Evolutionary conservation across 805 yeast genomes (phyloP), one percentile per base, ranked within the genome.

Genomic region (Komagataella ulmi): DNA sequence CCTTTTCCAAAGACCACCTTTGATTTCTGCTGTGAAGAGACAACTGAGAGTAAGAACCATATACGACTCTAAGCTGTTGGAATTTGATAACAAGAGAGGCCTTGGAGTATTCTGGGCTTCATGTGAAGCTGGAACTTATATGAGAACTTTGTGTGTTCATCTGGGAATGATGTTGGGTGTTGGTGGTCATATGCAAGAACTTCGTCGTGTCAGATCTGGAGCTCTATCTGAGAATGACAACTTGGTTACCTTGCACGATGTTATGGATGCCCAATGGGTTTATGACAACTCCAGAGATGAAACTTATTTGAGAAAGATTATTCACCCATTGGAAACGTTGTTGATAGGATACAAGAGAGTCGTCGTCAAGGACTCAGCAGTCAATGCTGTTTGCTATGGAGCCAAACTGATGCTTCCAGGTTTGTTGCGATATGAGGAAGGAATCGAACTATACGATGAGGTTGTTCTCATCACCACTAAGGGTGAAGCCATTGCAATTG

Each of bases 131-230:
- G 99, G 99, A 73, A 93, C 99, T 55, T 93, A 93, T 74, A 93
- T 93, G 97, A 86, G 99, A 80, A 93, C 99, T 50, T 75, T 93
- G 62, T 93, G 99, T 84, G 99, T 93, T 53, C 99, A 93, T 72
- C 75, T 93, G 64, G 99, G 99, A 74, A 90, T 93, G 96, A 77
- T 93, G 54, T 77, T 93, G 59, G 97, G 98, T 63, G 97, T 89
- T 60, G 99, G 99, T 69, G 99, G 98, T 60, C 99, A 93, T 75
- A 93, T 93, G 99, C 99, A 93, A 79, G 99, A 93, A 74, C 83
- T 93, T 63, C 88, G 99, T 75, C 90, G 99, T 78, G 99, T 93
- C 57, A 83, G 99, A 74, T 87, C 96, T 49, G 99, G 99, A 68
- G 97, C 98, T 54, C 67, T 93, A 65, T 76, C 83, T 63, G 99